A percentile compares a stretch with the other conserved stretches of the same genome.
phyloP scores from a whole-genome alignment of 345 rosid genomes.

The Psidium guajava region DNA sequence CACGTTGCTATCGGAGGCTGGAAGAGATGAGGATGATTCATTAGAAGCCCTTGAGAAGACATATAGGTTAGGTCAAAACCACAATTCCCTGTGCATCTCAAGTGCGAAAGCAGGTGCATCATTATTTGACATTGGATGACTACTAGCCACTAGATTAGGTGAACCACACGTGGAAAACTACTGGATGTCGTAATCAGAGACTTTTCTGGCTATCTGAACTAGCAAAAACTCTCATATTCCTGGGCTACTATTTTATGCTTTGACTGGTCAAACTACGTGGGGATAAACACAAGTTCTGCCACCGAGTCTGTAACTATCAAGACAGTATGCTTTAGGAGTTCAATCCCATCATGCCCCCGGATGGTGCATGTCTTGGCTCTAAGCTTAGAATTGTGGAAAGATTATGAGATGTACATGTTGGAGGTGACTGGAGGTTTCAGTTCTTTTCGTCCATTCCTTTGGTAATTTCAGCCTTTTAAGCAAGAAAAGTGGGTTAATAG shows the following conservation, averaged over 20 bases:
- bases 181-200: slow-evolving; percentile 31
- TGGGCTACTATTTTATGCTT: not conserved
- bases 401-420: not conserved
- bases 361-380: not conserved
- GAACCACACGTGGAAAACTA: slow-evolving; percentile 76
- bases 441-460: not conserved
- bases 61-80: slow-evolving; percentile 39
- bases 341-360: not conserved
- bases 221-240: not conserved
- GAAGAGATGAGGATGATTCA: not conserved
- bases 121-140: slow-evolving; percentile 37
- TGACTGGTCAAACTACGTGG: slow-evolving; percentile 13
- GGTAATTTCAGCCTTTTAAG: not conserved
- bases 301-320: not conserved
- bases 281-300: not conserved
- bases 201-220: slow-evolving; percentile 9
- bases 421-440: not conserved
- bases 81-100: slow-evolving; percentile 6
- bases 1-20: not conserved
- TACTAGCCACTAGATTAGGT: slow-evolving; percentile 39
- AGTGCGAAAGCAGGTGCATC: slow-evolving; percentile 22
- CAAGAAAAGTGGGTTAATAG: not conserved
- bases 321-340: not conserved
- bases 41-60: slow-evolving; percentile 3
- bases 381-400: not conserved